Evolutionary conservation across 1,139 yeast species (phyloP).

Genomic region (Suhomyces bokatorum): DNA sequence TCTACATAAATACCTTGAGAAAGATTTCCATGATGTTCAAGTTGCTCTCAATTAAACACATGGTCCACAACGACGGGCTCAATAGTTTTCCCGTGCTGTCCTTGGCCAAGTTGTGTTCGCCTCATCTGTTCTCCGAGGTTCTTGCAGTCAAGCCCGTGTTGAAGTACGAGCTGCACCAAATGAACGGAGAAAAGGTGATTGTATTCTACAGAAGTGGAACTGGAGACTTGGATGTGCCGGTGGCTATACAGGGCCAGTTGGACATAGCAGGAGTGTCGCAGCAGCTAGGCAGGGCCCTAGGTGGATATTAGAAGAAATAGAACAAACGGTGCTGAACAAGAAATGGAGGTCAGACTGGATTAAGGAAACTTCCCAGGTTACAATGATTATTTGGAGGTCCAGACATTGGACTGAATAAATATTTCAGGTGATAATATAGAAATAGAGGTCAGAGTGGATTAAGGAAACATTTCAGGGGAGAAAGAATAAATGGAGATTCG

Average conservation of each 20-base stretch:
- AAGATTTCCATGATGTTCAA: conserved; percentile 21
- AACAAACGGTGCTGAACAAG: no score
- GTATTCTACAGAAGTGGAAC: conserved; percentile 4
- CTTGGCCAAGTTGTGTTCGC: conserved; percentile 15
- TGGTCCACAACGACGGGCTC: conserved; percentile 22
- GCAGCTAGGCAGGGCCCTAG: conserved; percentile 4
- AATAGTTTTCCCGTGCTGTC: conserved; percentile 16
- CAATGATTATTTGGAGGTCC: no score
- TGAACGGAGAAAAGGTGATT: conserved; percentile 3
- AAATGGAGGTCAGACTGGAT: no score
- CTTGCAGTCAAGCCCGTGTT: conserved; percentile 13
- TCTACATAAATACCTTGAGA: conserved; percentile 20
- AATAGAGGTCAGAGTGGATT: no score
- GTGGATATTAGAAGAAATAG: neutral
- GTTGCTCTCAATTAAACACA: conserved; percentile 23
- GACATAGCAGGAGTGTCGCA: conserved; percentile 8
- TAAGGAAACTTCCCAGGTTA: no score
- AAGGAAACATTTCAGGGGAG: no score
- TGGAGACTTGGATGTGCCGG: neutral
- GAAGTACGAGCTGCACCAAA: conserved; percentile 2
- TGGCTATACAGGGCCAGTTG: conserved; percentile 11
- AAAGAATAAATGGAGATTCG: no score
- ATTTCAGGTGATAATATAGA: no score
- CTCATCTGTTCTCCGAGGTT: conserved; percentile 13
- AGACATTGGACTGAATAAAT: no score